Evolutionary conservation across 2,329 filamentous ascomycete species (phyloP).

Genomic region (Fusarium sp.): DNA sequence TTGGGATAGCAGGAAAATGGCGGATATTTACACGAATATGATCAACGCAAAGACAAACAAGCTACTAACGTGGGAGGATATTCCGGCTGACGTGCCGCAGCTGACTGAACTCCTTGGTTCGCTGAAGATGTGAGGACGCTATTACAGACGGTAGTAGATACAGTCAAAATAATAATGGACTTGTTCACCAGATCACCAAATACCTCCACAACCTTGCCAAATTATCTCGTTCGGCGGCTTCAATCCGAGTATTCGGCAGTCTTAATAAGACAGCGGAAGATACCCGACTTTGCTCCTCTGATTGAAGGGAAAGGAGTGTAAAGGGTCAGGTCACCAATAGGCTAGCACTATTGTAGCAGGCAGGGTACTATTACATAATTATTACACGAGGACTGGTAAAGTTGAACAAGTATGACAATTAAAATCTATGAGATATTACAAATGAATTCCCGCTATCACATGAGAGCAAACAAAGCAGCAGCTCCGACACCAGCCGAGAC

Average conservation of each 20-base stretch:
- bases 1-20: conserved; percentile 24
- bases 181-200: not conserved
- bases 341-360: too few relatives aligned
- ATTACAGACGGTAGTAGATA: not conserved
- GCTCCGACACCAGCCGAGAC: not conserved
- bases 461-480: not conserved
- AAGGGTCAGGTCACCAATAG: fast-evolving
- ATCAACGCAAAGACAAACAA: not conserved
- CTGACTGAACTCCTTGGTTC: not conserved
- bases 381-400: fast-evolving
- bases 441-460: not conserved
- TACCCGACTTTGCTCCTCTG: fast-evolving
- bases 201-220: fast-evolving
- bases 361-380: not conserved
- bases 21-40: conserved; percentile 8
- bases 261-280: fast-evolving
- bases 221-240: fast-evolving
- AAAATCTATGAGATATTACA: not conserved
- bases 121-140: not conserved
- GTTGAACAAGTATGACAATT: not conserved
- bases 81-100: conserved; percentile 10
- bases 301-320: fast-evolving
- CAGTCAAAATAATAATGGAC: not conserved
- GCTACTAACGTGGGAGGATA: not conserved
- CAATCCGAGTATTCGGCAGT: too few relatives aligned